These are phyloP conservation scores for Stagonosporopsis cucurbitacearum DNA, from an alignment of 2,329 filamentous ascomycete species.

Conservation along the genomic window DNA sequence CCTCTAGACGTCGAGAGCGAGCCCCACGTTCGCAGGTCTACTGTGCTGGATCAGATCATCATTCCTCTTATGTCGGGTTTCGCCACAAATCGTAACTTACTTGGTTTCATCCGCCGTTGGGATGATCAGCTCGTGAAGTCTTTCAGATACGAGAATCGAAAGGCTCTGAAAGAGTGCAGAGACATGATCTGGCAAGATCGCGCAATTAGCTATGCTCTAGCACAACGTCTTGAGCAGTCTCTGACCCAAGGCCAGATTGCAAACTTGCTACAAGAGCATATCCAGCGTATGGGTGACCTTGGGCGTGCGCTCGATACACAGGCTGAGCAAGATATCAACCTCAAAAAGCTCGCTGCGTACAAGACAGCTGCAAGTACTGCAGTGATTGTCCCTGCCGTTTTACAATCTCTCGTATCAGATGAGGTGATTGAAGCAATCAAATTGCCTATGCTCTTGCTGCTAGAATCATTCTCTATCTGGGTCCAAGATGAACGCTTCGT, in stretches of 20 bases:
- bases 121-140: slow-evolving; percentile 39
- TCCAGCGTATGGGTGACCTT: slow-evolving; percentile 26
- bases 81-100: slow-evolving; percentile 42
- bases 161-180: slow-evolving; percentile 24
- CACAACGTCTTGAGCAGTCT: slow-evolving; percentile 37
- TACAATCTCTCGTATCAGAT: slow-evolving; percentile 35
- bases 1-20: not conserved
- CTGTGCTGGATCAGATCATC: slow-evolving; percentile 30
- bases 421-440: slow-evolving; percentile 31
- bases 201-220: slow-evolving; percentile 30
- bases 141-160: slow-evolving; percentile 25
- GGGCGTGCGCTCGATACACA: slow-evolving; percentile 19
- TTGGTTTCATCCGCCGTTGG: slow-evolving; percentile 46
- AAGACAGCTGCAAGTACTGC: slow-evolving; percentile 36
- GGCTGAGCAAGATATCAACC: slow-evolving; percentile 21
- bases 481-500: slow-evolving; percentile 31
- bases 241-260: slow-evolving; percentile 43
- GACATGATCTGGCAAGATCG: slow-evolving; percentile 42
- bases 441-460: slow-evolving; percentile 30
- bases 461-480: slow-evolving; percentile 29
- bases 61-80: slow-evolving; percentile 45
- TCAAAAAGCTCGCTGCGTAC: slow-evolving; percentile 30
- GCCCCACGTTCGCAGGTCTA: not conserved
- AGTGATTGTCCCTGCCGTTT: slow-evolving; percentile 37
- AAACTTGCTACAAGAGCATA: slow-evolving; percentile 40